Evolutionary conservation across 495 filamentous ascomycete species (phyloP), one percentile per base, ranked within the genome.

Genomic region (Penicillium mononematosum): DNA sequence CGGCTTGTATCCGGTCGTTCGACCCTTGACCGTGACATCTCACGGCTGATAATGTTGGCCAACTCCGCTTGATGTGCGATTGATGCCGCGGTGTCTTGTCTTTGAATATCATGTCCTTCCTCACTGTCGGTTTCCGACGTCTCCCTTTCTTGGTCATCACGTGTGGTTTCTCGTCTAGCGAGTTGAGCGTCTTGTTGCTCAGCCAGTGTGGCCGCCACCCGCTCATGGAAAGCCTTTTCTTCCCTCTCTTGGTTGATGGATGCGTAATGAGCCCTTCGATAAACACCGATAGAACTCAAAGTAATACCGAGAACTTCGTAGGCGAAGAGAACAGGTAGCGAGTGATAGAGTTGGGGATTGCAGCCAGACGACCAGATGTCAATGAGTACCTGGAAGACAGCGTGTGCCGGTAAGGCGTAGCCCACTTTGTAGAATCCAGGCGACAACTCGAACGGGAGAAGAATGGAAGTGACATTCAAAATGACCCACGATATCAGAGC

Each of bases 341-440:
- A 68, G 42, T 68, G 70, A 49, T 65, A 31, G 2, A 80, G 65
- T 45, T 74, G 61, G 1, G 73, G 74, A 29, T 81, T 78, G 65
- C 79, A 81, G 0, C 78, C 79, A 0, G 66, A 51, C 0, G 73
- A 76, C 80, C 80, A 83, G 46, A 79, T 76, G 46, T 81, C 75
- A 0, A 71, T 58, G 19, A 83, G 63, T 0, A 75, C 45, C 17
- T 77, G 64, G 55, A 74, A 83, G 6, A 76, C 61, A 19, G 66
- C 63, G 48, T 81, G 78, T 5, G 78, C 74, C 0, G 81, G 81
- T 5, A 84, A 42, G 0, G 66, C 73, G 49, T 77, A 82, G 0
- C 66, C 75, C 61, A 76, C 72, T n/a, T 63, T 59, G 56, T 78
- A 84, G 31, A 83, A 84, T 0, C 48, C 71, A 0, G 79, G 69